phyloP scores from a whole-genome alignment of 495 filamentous ascomycete species.

The Trichocladium antarcticum region DNA sequence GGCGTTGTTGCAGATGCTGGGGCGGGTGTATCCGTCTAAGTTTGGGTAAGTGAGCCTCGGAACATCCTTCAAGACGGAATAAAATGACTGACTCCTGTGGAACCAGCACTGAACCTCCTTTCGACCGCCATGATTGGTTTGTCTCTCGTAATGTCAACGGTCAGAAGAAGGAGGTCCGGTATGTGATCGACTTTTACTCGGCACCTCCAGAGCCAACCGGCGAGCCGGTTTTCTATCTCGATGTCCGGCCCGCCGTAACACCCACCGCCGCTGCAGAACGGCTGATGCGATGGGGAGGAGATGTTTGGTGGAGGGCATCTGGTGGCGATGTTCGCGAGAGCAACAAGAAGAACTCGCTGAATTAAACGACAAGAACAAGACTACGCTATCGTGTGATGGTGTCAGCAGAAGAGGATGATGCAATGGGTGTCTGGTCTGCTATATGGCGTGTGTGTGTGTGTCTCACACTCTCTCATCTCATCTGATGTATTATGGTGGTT shows the following conservation, averaged over 20 bases:
- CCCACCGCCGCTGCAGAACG: slow-evolving; percentile 74
- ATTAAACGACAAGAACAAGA: neutral
- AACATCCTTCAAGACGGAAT: neutral
- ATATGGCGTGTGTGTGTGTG: no score
- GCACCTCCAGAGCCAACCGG: slow-evolving; percentile 77
- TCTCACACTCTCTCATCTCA: no score
- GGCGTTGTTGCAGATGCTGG: slow-evolving; percentile 63
- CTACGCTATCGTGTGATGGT: no score
- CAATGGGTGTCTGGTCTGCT: no score
- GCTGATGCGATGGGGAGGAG: slow-evolving; percentile 77
- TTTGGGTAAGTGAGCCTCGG: slow-evolving; percentile 49
- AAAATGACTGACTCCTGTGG: neutral
- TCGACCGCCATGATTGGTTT: slow-evolving; percentile 97
- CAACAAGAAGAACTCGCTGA: slow-evolving; percentile 6
- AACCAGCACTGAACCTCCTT: slow-evolving; percentile 65
- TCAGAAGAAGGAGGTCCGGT: slow-evolving; percentile 63
- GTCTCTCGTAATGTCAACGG: slow-evolving; percentile 58
- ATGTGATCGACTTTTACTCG: slow-evolving; percentile 97
- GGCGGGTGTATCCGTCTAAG: slow-evolving; percentile 62
- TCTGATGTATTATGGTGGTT: no score
- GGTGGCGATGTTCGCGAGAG: slow-evolving; percentile 50
- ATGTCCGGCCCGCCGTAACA: slow-evolving; percentile 92
- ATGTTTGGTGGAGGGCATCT: slow-evolving; percentile 85
- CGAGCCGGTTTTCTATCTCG: slow-evolving; percentile 91
- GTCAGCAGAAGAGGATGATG: no score